Percentiles rank a stretch among this genome's conserved stretches.
phyloP scores from a whole-genome alignment of 768 basidiomycete genomes.

The Clitopilus passeckerianus region DNA sequence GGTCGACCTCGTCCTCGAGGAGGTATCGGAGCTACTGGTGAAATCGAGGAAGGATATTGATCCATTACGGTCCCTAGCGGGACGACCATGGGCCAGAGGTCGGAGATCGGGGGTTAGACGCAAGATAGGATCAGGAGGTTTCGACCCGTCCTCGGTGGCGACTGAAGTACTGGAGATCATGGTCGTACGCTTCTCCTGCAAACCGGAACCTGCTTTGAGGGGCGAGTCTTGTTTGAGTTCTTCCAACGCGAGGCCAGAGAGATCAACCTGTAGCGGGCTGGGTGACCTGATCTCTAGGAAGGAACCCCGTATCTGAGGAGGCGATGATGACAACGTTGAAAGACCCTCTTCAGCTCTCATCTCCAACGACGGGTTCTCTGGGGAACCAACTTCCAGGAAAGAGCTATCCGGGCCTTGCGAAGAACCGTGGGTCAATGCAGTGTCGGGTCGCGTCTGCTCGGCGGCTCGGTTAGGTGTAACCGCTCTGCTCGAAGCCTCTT shows the following conservation, averaged over 20 bases:
- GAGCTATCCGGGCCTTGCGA: constrained; percentile 7
- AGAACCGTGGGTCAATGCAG: not conserved
- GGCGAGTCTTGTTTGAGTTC: not conserved
- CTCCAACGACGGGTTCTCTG: constrained; percentile 3
- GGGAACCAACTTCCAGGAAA: constrained; percentile 9
- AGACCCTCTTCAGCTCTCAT: not conserved
- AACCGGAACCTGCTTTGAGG: not conserved
- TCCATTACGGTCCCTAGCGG: constrained; percentile 7
- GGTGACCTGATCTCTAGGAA: constrained; percentile 4
- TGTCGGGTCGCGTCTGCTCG: not conserved
- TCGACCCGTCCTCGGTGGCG: constrained; percentile 2
- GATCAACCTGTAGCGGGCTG: constrained; percentile 9
- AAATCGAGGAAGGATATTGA: constrained; percentile 35
- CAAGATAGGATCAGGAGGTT: constrained; percentile 10
- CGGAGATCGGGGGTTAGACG: constrained; percentile 21
- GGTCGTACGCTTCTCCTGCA: constrained; percentile 3
- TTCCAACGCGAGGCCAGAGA: not conserved
- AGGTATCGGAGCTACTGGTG: constrained; percentile 23
- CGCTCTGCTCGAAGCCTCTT: not conserved
- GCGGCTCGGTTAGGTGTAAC: not conserved
- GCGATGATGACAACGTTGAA: constrained; percentile 2
- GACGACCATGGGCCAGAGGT: constrained; percentile 7
- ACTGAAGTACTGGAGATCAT: constrained; percentile 9
- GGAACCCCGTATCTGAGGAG: not conserved
- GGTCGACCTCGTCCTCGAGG: constrained; percentile 14